phyloP scores from a whole-genome alignment of 768 basidiomycete genomes.

The Auriculariales sp. region DNA sequence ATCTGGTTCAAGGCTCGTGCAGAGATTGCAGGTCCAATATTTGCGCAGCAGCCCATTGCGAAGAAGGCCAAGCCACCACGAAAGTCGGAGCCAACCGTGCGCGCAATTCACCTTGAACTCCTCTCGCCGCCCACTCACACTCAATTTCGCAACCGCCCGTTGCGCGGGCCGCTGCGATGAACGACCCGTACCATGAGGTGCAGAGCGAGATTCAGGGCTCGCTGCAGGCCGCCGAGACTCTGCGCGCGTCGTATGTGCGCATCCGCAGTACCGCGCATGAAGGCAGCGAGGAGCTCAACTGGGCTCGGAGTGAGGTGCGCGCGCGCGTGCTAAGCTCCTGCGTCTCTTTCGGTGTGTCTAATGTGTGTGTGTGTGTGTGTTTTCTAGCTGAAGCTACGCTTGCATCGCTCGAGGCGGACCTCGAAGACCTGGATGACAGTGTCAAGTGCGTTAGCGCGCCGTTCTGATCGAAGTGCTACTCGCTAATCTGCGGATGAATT shows the following conservation, averaged over 20 bases:
- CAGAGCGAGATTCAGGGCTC: constrained; percentile 70
- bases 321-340: constrained; percentile 7
- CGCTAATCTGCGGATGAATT: not conserved
- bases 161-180: not conserved
- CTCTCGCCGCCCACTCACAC: not conserved
- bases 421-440: constrained; percentile 89
- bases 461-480: not conserved
- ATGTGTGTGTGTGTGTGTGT: not conserved
- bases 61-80: too few species aligned
- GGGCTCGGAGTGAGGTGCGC: constrained; percentile 61
- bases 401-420: constrained; percentile 65
- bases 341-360: not conserved
- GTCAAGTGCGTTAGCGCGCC: constrained; percentile 45
- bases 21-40: too few species aligned
- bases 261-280: constrained; percentile 60
- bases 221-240: constrained; percentile 51
- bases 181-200: constrained; percentile 78
- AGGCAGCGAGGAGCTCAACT: constrained; percentile 67
- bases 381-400: constrained; percentile 59
- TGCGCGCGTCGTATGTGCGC: constrained; percentile 62
- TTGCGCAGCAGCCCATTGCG: too few species aligned
- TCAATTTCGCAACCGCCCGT: not conserved
- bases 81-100: too few species aligned
- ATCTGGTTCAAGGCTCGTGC: too few species aligned
- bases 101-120: too few species aligned